Evolutionary conservation across 1,284 basidiomycete species (phyloP).

Genomic region (Cyathus olla): DNA sequence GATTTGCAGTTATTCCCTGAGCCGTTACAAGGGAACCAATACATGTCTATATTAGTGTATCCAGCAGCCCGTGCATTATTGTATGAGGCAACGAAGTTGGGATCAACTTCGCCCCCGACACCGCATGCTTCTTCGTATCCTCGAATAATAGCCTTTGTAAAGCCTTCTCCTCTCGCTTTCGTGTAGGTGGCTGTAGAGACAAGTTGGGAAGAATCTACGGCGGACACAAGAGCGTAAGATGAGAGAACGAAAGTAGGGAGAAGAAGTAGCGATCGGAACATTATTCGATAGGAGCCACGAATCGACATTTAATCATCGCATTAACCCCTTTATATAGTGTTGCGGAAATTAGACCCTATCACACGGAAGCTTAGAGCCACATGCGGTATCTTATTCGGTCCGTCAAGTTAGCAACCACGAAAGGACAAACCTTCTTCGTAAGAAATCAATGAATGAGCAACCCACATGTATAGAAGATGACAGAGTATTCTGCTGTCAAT

Average conservation of each 20-base stretch:
- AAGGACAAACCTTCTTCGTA: too few species aligned
- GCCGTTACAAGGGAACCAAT: slow-evolving; percentile 34
- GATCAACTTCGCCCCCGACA: slow-evolving; percentile 29
- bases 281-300: background rate
- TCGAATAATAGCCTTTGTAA: slow-evolving; percentile 33
- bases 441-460: too few species aligned
- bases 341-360: too few species aligned
- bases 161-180: slow-evolving; percentile 27
- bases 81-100: slow-evolving; percentile 31
- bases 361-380: too few species aligned
- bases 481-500: too few species aligned
- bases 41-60: slow-evolving; percentile 30
- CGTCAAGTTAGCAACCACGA: too few species aligned
- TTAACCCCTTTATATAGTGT: too few species aligned
- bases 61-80: slow-evolving; percentile 31
- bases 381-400: too few species aligned
- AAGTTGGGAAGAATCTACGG: slow-evolving; percentile 26
- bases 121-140: slow-evolving; percentile 30
- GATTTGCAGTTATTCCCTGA: slow-evolving; percentile 29
- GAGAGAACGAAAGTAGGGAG: slow-evolving; percentile 15
- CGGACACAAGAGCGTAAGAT: slow-evolving; percentile 21
- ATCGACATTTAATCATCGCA: too few species aligned
- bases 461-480: too few species aligned
- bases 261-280: slow-evolving; percentile 5
- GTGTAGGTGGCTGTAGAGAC: slow-evolving; percentile 24